phyloP scores from a whole-genome alignment of 2,329 filamentous ascomycete species.

The Parafenestella ontariensis region DNA sequence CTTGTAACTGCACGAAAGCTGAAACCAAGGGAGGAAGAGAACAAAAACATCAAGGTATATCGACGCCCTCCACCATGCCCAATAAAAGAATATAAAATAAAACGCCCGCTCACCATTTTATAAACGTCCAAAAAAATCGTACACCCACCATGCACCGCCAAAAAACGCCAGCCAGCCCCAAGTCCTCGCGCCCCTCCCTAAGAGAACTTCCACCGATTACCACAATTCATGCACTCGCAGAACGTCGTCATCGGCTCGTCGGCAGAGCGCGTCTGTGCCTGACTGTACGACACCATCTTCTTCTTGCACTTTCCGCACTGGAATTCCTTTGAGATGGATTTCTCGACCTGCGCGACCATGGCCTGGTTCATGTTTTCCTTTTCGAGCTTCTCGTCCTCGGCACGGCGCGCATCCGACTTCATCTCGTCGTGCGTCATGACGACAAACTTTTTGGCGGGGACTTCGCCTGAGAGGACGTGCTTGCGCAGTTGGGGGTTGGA shows the following conservation, averaged over 20 bases:
- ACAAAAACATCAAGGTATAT: slow-evolving; percentile 1
- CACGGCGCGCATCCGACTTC: slow-evolving; percentile 82
- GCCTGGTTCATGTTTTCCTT: slow-evolving; percentile 97
- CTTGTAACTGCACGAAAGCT: not conserved
- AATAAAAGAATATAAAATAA: not conserved
- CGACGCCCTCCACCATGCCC: slow-evolving; percentile 14
- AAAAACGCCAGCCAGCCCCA: not conserved
- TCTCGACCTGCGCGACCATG: slow-evolving; percentile 90
- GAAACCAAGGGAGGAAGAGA: not conserved
- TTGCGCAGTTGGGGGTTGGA: slow-evolving; percentile 79
- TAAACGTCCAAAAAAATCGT: slow-evolving; percentile 3
- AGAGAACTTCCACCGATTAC: slow-evolving; percentile 59
- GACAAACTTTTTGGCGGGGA: slow-evolving; percentile 77
- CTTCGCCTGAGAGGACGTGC: slow-evolving; percentile 76
- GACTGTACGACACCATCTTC: slow-evolving; percentile 93
- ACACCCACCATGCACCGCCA: not conserved
- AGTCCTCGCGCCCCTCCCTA: slow-evolving; percentile 10
- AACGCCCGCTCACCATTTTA: slow-evolving; percentile 9
- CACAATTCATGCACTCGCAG: slow-evolving; percentile 62
- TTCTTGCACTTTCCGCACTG: slow-evolving; percentile 91
- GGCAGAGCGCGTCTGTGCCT: slow-evolving; percentile 93
- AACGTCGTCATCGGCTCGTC: slow-evolving; percentile 81
- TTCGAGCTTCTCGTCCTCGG: slow-evolving; percentile 76
- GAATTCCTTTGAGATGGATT: slow-evolving; percentile 85
- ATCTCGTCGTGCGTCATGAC: slow-evolving; percentile 89